Evolutionary conservation across 306 rosid genomes (phyloP), one percentile per base, ranked within the genome.

Genomic region (Begonia masoniana): DNA sequence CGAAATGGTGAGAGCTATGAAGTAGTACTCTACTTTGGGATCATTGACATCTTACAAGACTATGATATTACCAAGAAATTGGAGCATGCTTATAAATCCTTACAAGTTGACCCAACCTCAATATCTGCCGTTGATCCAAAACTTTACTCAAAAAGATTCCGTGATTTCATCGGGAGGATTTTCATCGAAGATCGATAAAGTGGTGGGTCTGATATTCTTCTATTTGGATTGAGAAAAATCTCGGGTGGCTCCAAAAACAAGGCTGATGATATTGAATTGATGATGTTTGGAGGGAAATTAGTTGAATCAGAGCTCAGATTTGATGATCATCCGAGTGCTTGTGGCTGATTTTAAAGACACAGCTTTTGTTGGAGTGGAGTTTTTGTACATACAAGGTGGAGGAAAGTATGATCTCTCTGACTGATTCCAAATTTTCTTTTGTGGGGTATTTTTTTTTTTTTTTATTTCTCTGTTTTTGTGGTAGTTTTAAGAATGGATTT

Each of bases 101-200:
- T 74, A 55, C 99, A 92, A 64, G 96, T 71, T 5, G 86, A 87
- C 59, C 77, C 99, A 10, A 59, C 71, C 24, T 83, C 89, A 41
- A 92, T 92, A 62, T 92, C 99, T 31, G 99, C 99, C 1, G 99
- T 92, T 47, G 96, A 92, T 74, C 99, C 99, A 39, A 92, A 86
- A 79, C 93, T 79, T 6, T 92, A 92, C 72, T 86, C 99, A 0
- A 92, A 62, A 69, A 79, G 99, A 72, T 92, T 92, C 55, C 84
- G 95, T 19, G 96, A 92, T 63, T 92, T 92, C 58, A 72, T 92
- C n/a, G 79, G 87, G 39, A 77, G 96, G 74, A 82, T 79, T 55
- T 92, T 92, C 69, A 56, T 74, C 0, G 93, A 81, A 68, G 99
- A 92, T 71, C 55, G 93, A 77, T 86, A 45, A 6, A 10, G 15